Percentiles rank a stretch among this genome's conserved stretches.
Evolutionary conservation across 176 grass and related monocot species (phyloP).

Genomic region (Saccharum officinarum): DNA sequence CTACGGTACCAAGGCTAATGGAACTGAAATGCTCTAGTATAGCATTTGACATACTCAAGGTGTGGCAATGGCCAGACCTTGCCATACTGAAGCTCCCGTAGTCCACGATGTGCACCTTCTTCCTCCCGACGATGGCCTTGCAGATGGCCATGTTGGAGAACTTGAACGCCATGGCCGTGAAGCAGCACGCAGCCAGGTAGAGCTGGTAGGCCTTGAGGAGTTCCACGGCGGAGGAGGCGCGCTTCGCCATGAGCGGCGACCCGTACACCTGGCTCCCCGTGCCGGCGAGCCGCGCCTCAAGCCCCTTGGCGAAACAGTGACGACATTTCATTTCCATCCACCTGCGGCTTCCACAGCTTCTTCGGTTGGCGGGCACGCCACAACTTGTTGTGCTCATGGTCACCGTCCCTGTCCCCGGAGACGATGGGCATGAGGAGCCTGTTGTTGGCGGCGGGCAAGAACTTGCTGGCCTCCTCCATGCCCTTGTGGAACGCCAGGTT

Average conservation of each 20-base stretch:
- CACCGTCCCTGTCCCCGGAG: not conserved
- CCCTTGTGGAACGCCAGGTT: slow-evolving; percentile 44
- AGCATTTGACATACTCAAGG: too few species aligned
- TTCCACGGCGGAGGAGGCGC: not conserved
- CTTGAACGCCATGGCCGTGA: not conserved
- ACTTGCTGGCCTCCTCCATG: slow-evolving; percentile 50
- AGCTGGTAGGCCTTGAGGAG: not conserved
- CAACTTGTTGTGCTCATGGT: not conserved
- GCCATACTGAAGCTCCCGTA: too few species aligned
- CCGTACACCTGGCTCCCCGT: not conserved
- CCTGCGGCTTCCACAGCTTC: not conserved
- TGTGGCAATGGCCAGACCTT: too few species aligned
- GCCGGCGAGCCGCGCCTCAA: not conserved
- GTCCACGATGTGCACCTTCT: not conserved
- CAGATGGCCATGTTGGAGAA: not conserved
- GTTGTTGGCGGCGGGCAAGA: slow-evolving; percentile 41
- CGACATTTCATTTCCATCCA: not conserved
- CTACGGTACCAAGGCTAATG: too few species aligned
- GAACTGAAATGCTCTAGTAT: too few species aligned
- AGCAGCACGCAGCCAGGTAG: not conserved
- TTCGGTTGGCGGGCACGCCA: not conserved
- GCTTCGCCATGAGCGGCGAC: not conserved
- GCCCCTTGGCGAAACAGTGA: not conserved
- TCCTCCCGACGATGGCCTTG: not conserved
- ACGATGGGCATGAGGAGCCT: not conserved